Conservation (phyloP, 2,329 filamentous ascomycete genomes). For the Cylindrodendrum hubeiense region DNA sequence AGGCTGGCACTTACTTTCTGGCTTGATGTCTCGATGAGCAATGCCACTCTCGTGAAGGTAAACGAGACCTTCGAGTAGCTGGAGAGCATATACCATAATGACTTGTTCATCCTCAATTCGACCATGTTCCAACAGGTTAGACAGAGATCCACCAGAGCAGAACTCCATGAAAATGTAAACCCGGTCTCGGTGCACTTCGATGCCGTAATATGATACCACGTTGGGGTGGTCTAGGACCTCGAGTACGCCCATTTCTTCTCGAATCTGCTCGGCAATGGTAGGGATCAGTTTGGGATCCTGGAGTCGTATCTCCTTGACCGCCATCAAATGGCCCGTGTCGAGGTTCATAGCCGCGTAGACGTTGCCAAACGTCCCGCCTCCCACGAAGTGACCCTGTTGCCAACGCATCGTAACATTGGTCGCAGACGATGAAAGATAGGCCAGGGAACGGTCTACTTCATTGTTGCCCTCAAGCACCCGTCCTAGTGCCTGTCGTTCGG, state of each 20-base stretch:
- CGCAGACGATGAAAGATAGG: conserved; percentile 91
- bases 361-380: conserved; percentile 95
- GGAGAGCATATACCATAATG: conserved; percentile 95
- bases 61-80: conserved; percentile 91
- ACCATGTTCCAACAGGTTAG: conserved; percentile 90
- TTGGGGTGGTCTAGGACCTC: conserved; percentile 98
- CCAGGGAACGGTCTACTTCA: conserved; percentile 94
- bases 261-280: conserved; percentile 91
- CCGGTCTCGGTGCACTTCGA: conserved; percentile 97
- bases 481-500: conserved; percentile 88
- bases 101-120: conserved; percentile 98
- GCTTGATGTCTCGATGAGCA: conserved; percentile 97
- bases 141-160: conserved; percentile 93
- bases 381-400: conserved; percentile 99
- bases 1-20: conserved; percentile 79
- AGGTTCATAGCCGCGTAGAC: conserved; percentile 98
- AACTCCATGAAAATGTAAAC: conserved; percentile 99
- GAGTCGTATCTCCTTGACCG: conserved; percentile 96
- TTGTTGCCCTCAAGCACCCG: conserved; percentile 94
- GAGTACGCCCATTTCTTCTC: conserved; percentile 96
- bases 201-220: conserved; percentile 96
- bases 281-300: conserved; percentile 98
- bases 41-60: conserved; percentile 95
- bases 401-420: conserved; percentile 96
- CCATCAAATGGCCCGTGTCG: conserved; percentile 96